phyloP scores from a whole-genome alignment of 2,329 filamentous ascomycete genomes.

The Trichoderma koningii region DNA sequence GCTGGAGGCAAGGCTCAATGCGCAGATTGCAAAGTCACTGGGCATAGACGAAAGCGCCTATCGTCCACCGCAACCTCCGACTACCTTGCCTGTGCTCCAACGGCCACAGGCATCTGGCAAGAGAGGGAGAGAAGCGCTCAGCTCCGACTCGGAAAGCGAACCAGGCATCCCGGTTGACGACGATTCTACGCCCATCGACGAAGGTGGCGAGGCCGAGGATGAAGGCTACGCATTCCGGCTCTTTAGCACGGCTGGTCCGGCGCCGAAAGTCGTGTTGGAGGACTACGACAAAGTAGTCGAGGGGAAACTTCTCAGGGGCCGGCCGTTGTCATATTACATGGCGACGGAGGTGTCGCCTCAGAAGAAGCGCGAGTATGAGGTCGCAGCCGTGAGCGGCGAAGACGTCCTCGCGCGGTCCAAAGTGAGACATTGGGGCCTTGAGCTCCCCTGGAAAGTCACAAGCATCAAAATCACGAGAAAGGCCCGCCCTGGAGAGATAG shows the following conservation, averaged over 20 bases:
- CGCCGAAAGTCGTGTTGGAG: constrained; percentile 55
- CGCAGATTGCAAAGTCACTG: constrained; percentile 51
- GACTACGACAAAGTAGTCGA: constrained; percentile 44
- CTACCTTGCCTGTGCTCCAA: not conserved
- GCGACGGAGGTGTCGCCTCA: constrained; percentile 42
- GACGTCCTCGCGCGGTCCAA: constrained; percentile 50
- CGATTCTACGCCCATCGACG: constrained; percentile 17
- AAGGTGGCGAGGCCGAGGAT: constrained; percentile 35
- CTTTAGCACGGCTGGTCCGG: constrained; percentile 51
- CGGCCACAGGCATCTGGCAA: not conserved
- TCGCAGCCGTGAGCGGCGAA: constrained; percentile 55
- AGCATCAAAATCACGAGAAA: constrained; percentile 45
- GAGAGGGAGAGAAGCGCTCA: not conserved
- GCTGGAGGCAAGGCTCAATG: constrained; percentile 49
- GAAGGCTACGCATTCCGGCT: constrained; percentile 54
- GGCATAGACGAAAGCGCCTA: constrained; percentile 37
- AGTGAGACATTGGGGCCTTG: constrained; percentile 57
- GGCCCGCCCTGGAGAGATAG: constrained; percentile 29
- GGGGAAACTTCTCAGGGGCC: constrained; percentile 40
- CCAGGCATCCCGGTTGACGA: constrained; percentile 15
- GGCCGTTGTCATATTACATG: constrained; percentile 56
- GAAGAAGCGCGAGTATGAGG: constrained; percentile 44
- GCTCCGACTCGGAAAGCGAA: constrained; percentile 10
- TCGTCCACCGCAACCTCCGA: constrained; percentile 29
- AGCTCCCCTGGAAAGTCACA: constrained; percentile 62